Evolutionary conservation across 2,329 filamentous ascomycete species (phyloP).

Genomic region (Tolypocladium ophioglossoides): DNA sequence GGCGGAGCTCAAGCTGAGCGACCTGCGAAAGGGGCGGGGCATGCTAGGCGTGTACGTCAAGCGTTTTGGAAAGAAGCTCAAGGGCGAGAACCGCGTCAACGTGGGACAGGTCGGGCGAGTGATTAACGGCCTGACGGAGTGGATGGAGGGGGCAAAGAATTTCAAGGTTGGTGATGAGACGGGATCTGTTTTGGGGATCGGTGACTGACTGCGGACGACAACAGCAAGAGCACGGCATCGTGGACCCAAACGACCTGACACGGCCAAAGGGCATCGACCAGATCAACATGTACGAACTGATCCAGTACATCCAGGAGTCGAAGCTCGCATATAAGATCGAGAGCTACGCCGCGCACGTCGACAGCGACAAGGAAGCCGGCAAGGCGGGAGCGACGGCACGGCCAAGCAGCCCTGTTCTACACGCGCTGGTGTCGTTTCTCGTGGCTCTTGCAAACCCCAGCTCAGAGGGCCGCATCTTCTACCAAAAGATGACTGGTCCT

Average conservation of each 20-base stretch:
- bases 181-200: too few relatives aligned
- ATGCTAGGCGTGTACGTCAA: constrained; percentile 77
- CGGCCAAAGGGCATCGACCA: constrained; percentile 83
- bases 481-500: constrained; percentile 32
- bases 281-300: constrained; percentile 84
- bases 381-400: constrained; percentile 8
- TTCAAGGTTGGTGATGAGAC: constrained; percentile 24
- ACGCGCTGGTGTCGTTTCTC: constrained; percentile 53
- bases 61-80: constrained; percentile 78
- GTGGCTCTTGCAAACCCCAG: constrained; percentile 79
- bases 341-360: constrained; percentile 61
- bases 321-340: constrained; percentile 93
- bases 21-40: constrained; percentile 60
- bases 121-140: constrained; percentile 65
- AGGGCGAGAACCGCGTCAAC: constrained; percentile 85
- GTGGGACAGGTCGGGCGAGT: constrained; percentile 79
- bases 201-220: neutral
- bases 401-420: constrained; percentile 38
- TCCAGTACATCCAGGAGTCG: constrained; percentile 80
- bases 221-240: constrained; percentile 48
- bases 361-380: constrained; percentile 30
- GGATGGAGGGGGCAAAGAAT: constrained; percentile 46
- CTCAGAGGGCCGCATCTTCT: constrained; percentile 56
- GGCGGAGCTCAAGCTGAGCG: constrained; percentile 59
- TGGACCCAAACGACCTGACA: constrained; percentile 63